These are phyloP conservation scores for Myrmaecium sp. DNA, from an alignment of 2,329 filamentous ascomycete genomes.

Conservation along the genomic window DNA sequence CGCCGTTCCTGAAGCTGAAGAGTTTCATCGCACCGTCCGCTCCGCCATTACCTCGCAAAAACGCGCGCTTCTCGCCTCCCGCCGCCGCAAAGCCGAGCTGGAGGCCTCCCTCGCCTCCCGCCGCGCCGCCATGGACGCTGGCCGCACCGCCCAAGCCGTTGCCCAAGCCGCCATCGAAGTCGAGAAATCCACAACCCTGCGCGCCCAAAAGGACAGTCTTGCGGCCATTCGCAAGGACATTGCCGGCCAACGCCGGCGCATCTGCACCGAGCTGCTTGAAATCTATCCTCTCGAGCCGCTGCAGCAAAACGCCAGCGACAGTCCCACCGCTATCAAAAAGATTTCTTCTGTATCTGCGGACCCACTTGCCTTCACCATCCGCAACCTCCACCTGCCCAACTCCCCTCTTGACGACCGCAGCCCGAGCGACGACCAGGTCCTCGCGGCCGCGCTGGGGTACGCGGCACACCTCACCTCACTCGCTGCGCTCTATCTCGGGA, in stretches of 20 bases:
- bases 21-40: constrained; percentile 26
- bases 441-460: constrained; percentile 66
- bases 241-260: constrained; percentile 72
- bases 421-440: constrained; percentile 53
- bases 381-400: constrained; percentile 62
- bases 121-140: constrained; percentile 48
- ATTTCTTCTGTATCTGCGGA: no score
- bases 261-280: constrained; percentile 63
- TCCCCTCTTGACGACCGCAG: constrained; percentile 47
- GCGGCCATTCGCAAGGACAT: constrained; percentile 49
- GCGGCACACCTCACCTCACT: no score
- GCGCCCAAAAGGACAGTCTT: no score
- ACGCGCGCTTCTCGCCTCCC: constrained; percentile 45
- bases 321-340: constrained; percentile 61
- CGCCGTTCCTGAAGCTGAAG: constrained; percentile 24
- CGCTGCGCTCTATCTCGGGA: constrained; percentile 53
- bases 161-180: constrained; percentile 44
- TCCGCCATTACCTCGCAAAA: constrained; percentile 44
- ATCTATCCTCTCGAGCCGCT: constrained; percentile 71
- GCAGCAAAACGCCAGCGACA: constrained; percentile 40
- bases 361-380: no score
- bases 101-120: constrained; percentile 47
- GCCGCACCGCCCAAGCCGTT: constrained; percentile 40
- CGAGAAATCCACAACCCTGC: no score
- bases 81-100: constrained; percentile 50